These are phyloP conservation scores for Myriangium duriaei DNA, from an alignment of 2,329 filamentous ascomycete species.

Conservation along the genomic window DNA sequence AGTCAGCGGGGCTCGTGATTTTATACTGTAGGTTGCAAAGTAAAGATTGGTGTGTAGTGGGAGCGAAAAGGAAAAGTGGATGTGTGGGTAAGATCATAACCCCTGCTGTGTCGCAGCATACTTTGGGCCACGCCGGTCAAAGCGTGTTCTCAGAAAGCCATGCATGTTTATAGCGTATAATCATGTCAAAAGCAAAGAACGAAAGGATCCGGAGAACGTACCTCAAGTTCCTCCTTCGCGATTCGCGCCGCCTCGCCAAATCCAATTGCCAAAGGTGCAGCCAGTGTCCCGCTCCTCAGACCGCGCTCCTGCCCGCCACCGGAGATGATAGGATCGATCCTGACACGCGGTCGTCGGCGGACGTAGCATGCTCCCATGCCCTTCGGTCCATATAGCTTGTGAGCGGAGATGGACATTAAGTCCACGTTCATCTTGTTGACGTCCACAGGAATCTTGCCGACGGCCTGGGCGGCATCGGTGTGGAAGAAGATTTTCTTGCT, in stretches of 20 bases:
- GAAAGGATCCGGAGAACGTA: slow-evolving; percentile 41
- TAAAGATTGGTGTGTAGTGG: not conserved
- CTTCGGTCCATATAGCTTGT: slow-evolving; percentile 98
- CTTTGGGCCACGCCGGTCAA: slow-evolving; percentile 36
- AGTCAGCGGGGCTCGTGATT: slow-evolving; percentile 11
- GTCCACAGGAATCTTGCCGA: slow-evolving; percentile 95
- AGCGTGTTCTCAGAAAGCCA: slow-evolving; percentile 68
- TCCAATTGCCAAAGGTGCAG: slow-evolving; percentile 76
- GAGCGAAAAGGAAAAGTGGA: slow-evolving; percentile 17
- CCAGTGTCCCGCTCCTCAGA: slow-evolving; percentile 83
- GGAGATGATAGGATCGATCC: slow-evolving; percentile 89
- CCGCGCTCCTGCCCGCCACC: slow-evolving; percentile 95
- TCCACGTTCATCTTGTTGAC: slow-evolving; percentile 98
- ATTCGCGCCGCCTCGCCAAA: slow-evolving; percentile 94
- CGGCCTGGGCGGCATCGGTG: slow-evolving; percentile 88
- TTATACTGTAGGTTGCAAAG: slow-evolving; percentile 11
- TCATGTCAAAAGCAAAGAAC: slow-evolving; percentile 41
- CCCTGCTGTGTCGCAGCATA: slow-evolving; percentile 49
- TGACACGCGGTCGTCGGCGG: slow-evolving; percentile 79
- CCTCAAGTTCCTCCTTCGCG: slow-evolving; percentile 77
- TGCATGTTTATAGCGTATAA: slow-evolving; percentile 79
- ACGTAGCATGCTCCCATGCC: slow-evolving; percentile 95
- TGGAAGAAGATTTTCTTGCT: slow-evolving; percentile 95
- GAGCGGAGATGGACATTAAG: slow-evolving; percentile 95
- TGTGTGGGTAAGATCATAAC: slow-evolving; percentile 41